A percentile compares a stretch with the other conserved stretches of the same genome.
These are phyloP conservation scores for Citrus cavaleriei DNA, from an alignment of 345 rosid genomes.

Conservation along the genomic window DNA sequence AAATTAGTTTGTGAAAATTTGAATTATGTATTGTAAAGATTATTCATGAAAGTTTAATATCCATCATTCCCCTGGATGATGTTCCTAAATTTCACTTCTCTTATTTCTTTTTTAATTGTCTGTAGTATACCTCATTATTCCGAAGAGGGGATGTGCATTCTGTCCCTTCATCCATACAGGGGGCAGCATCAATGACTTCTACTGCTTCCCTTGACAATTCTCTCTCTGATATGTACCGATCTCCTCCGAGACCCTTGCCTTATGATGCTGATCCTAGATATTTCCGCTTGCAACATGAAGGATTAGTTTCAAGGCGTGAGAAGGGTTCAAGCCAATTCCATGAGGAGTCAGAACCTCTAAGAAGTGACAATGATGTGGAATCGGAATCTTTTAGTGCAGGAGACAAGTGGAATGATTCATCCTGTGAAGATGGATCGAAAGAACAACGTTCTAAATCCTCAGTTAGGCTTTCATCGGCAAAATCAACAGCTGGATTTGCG, in stretches of 20 bases:
- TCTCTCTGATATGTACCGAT: slow-evolving; percentile 74
- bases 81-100: slow-evolving; percentile 5
- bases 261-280: slow-evolving; percentile 77
- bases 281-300: slow-evolving; percentile 51
- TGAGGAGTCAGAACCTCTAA: slow-evolving; percentile 84
- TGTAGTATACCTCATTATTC: slow-evolving; percentile 66
- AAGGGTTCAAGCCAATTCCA: slow-evolving; percentile 83
- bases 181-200: slow-evolving; percentile 61
- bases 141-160: slow-evolving; percentile 76
- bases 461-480: slow-evolving; percentile 45
- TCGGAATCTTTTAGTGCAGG: slow-evolving; percentile 53
- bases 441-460: slow-evolving; percentile 52
- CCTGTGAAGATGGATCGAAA: slow-evolving; percentile 59
- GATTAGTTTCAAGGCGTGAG: slow-evolving; percentile 64
- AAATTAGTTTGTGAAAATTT: slow-evolving; percentile 11
- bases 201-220: slow-evolving; percentile 71
- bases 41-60: neutral
- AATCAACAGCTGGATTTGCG: slow-evolving; percentile 38
- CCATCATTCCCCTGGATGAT: slow-evolving; percentile 8
- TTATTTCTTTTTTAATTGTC: slow-evolving; percentile 10
- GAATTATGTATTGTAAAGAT: slow-evolving; percentile 7
- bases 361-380: slow-evolving; percentile 52
- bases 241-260: slow-evolving; percentile 97
- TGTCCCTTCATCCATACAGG: slow-evolving; percentile 72
- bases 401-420: slow-evolving; percentile 63